Conservation (phyloP, 371 early-diverging fungal species). For the Mortierella sp. region DNA sequence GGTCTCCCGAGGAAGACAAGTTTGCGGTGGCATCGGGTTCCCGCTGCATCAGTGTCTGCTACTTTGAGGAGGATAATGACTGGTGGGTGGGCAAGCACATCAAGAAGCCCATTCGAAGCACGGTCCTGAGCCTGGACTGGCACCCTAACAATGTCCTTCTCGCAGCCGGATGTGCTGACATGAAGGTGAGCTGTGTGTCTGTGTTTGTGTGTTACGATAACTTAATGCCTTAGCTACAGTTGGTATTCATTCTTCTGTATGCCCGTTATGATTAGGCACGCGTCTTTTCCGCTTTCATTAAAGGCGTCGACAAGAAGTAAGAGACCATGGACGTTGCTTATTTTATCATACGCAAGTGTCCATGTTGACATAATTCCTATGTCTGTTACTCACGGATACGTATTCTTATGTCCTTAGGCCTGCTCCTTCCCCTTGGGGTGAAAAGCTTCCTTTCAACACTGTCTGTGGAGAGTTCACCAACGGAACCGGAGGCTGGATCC, state of each 20-base stretch:
- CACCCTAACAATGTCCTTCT: slow-evolving; percentile 96
- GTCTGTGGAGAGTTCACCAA: slow-evolving; percentile 90
- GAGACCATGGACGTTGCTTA: neutral
- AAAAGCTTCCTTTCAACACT: slow-evolving; percentile 94
- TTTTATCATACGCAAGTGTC: neutral
- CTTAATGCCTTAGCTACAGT: neutral
- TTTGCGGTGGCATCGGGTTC: slow-evolving; percentile 98
- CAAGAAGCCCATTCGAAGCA: slow-evolving; percentile 93
- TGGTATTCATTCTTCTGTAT: slow-evolving; percentile 4
- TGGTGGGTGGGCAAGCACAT: slow-evolving; percentile 98
- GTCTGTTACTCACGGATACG: no score
- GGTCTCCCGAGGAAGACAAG: slow-evolving; percentile 98
- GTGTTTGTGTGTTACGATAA: no score
- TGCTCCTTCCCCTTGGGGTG: slow-evolving; percentile 89
- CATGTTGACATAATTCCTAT: neutral
- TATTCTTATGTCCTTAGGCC: slow-evolving; percentile 59
- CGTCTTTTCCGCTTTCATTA: slow-evolving; percentile 95
- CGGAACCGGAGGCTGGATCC: slow-evolving; percentile 93
- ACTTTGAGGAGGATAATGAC: slow-evolving; percentile 95
- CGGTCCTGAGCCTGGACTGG: slow-evolving; percentile 94
- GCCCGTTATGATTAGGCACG: slow-evolving; percentile 73
- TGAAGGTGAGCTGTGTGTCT: slow-evolving; percentile 73
- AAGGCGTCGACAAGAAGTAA: slow-evolving; percentile 93
- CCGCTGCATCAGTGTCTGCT: slow-evolving; percentile 91
- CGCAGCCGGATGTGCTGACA: slow-evolving; percentile 95